A percentile compares a stretch with the other conserved stretches of the same genome.
These are phyloP conservation scores for Chlamydomonas schloesseri DNA, from an alignment of 139 green algal species.

Conservation along the genomic window DNA sequence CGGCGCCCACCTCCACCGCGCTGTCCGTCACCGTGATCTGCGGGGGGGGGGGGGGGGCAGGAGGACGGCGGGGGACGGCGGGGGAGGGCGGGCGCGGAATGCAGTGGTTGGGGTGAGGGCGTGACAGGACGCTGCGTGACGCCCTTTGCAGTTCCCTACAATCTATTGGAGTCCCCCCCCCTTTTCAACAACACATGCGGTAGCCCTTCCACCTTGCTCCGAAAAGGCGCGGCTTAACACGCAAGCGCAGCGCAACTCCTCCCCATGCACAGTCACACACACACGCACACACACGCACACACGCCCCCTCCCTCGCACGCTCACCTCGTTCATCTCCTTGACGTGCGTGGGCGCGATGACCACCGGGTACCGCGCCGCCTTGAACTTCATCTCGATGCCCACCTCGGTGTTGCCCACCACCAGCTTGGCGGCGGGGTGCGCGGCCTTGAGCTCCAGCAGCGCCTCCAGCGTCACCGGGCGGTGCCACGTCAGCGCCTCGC, in stretches of 20 bases:
- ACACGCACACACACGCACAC: no score
- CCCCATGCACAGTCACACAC: background rate
- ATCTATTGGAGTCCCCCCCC: no score
- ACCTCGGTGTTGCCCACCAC: slow-evolving; percentile 96
- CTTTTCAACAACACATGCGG: no score
- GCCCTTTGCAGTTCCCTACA: no score
- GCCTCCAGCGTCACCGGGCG: slow-evolving; percentile 79
- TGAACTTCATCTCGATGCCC: slow-evolving; percentile 99
- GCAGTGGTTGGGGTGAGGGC: no score
- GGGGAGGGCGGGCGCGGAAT: no score
- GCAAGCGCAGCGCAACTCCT: background rate
- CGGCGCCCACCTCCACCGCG: slow-evolving; percentile 81
- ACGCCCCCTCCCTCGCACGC: background rate
- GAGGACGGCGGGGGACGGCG: no score
- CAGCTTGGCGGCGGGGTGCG: slow-evolving; percentile 77
- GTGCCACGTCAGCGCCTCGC: slow-evolving; percentile 56
- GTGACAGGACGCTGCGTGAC: no score
- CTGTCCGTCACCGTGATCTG: slow-evolving; percentile 63
- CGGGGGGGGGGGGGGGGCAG: background rate
- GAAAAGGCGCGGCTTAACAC: no score
- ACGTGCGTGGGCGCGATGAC: slow-evolving; percentile 85
- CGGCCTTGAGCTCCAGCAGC: slow-evolving; percentile 83
- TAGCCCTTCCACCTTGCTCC: no score
- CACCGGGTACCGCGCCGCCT: slow-evolving; percentile 81
- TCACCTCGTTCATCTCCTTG: slow-evolving; percentile 83